Evolutionary conservation across 257 asterid genomes (phyloP).

Genomic region (Nicotiana noctiflora): DNA sequence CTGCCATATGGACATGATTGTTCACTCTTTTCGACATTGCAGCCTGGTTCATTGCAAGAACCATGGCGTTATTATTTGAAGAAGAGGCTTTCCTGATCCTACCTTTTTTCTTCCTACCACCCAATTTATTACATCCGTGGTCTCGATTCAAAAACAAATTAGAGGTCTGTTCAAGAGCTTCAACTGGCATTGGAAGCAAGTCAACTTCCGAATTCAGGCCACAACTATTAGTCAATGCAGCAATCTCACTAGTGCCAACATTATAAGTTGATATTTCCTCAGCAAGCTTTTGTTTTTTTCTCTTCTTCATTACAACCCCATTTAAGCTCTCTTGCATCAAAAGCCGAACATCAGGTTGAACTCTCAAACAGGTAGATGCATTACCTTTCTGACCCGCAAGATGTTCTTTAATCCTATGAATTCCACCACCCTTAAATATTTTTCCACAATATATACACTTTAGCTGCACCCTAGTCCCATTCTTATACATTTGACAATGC

Average conservation of each 20-base stretch:
- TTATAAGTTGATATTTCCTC: constrained; percentile 45
- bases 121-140: constrained; percentile 34
- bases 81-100: constrained; percentile 54
- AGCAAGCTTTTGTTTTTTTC: constrained; percentile 65
- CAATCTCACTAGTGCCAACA: constrained; percentile 33
- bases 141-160: constrained; percentile 41
- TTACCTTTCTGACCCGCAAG: constrained; percentile 95
- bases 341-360: constrained; percentile 66
- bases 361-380: constrained; percentile 89
- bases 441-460: constrained; percentile 89
- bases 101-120: constrained; percentile 67
- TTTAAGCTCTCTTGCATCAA: constrained; percentile 84
- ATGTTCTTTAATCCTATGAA: constrained; percentile 95
- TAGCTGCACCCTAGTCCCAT: constrained; percentile 74
- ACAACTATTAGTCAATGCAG: constrained; percentile 30
- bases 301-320: constrained; percentile 64
- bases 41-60: constrained; percentile 25
- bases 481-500: constrained; percentile 87
- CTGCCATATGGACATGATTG: constrained; percentile 67
- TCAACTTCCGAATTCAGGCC: constrained; percentile 47
- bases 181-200: constrained; percentile 53
- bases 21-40: constrained; percentile 34
- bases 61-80: constrained; percentile 24
- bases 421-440: constrained; percentile 92
- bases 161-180: constrained; percentile 45